Conservation (phyloP, 1,284 basidiomycete species). For the Microbotryum silenes-acaulis region DNA sequence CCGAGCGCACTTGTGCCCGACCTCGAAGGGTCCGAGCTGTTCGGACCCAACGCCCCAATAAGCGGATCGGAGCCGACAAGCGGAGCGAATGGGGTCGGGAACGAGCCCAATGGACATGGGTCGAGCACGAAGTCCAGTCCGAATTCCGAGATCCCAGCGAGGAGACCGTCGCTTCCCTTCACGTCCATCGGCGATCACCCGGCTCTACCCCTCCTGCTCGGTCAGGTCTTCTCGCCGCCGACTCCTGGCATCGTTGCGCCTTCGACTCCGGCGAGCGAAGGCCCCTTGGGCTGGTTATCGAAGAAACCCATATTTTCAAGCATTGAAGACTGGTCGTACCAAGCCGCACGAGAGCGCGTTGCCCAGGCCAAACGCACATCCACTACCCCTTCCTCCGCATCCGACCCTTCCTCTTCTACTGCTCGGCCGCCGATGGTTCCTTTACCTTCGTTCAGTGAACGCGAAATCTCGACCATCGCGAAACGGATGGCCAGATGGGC, state of each 20-base stretch:
- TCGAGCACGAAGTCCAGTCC: too few relatives aligned
- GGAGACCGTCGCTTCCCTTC: background rate
- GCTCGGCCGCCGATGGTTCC: conserved; percentile 1
- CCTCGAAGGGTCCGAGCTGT: conserved; percentile 7
- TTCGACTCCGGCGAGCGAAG: conserved; percentile 6
- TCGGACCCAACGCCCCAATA: too few relatives aligned
- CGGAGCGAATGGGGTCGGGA: too few relatives aligned
- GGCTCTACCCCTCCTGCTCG: conserved; percentile 28
- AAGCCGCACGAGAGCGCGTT: conserved; percentile 16
- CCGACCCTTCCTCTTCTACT: background rate
- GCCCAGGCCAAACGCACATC: background rate
- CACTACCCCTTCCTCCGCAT: background rate
- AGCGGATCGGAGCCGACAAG: too few relatives aligned
- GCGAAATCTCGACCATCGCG: conserved; percentile 21
- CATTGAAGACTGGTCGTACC: conserved; percentile 28
- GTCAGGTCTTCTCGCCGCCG: conserved; percentile 29
- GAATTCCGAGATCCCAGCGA: too few relatives aligned
- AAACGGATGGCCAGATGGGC: conserved; percentile 28
- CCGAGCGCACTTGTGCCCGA: conserved; percentile 21
- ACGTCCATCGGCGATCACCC: conserved; percentile 19
- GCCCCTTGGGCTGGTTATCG: background rate
- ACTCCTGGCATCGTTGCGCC: conserved; percentile 27
- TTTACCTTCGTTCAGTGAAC: conserved; percentile 10
- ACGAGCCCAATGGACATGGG: too few relatives aligned
- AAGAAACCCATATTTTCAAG: conserved; percentile 19